Evolutionary conservation across 345 rosid genomes (phyloP), one percentile per base, ranked within the genome.

Genomic region (Eucalyptus brandiana): DNA sequence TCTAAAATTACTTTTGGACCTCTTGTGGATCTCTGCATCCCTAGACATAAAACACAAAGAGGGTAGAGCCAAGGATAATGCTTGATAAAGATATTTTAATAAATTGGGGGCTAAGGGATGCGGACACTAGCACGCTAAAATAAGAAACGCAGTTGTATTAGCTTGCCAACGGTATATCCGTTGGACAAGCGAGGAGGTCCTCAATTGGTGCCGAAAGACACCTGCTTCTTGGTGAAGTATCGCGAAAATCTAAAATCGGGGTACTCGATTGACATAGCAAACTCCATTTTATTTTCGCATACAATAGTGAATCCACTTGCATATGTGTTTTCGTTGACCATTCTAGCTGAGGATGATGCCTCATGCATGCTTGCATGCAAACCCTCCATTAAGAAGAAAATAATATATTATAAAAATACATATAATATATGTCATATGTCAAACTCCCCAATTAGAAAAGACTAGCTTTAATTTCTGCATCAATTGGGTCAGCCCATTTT

Each of bases 61-160:
- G 56, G 23, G 23, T 7, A 51, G 56, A 51, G 23, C 0, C 4
- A 51, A 0, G 9, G 23, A 51, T 0, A 23, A 51, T 1, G 23
- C 56, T 51, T 18, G 4, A 51, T 3, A 51, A 3, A 18, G 9
- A 51, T 51, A 51, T 51, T 51, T 51, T 51, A 51, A 51, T 51
- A 51, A 51, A 51, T 51, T 18, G 23, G 2, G 8, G 0, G 23
- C 2, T 18, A 18, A 51, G 23, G 23, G 23, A 51, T 51, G 23
- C 9, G 56, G 23, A 51, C 56, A 51, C 56, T 2, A 51, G 4
- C 56, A 51, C 4, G 2, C 56, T 51, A 51, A 51, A 51, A 18
- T 51, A 51, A 51, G 21, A 51, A 51, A 51, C 0, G 23, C 23
- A 51, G 1, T 51, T 51, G 9, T 51, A 51, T 51, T 51, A 18